Conservation (phyloP, 2,329 filamentous ascomycete genomes). For the Penicillium sp. region DNA sequence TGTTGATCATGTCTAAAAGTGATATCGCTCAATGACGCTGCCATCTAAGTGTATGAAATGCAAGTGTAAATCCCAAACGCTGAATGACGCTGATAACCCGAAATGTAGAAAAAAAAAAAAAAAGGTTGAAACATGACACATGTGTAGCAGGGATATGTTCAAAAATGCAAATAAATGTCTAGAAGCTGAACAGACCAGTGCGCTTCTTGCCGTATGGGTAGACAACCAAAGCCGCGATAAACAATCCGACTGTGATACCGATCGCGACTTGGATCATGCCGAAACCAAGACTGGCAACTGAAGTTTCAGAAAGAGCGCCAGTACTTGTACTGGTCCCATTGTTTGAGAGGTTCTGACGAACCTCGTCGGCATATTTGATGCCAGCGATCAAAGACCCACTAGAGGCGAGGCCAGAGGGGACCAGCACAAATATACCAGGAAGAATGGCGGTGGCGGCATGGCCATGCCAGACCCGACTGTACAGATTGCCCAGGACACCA, state of each 20-base stretch:
- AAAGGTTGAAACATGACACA: neutral
- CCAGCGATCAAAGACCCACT: constrained; percentile 58
- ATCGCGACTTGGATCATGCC: constrained; percentile 52
- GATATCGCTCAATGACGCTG: constrained; percentile 3
- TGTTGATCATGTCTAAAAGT: neutral
- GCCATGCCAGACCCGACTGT: constrained; percentile 70
- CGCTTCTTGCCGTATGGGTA: constrained; percentile 51
- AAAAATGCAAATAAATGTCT: constrained; percentile 7
- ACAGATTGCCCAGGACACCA: constrained; percentile 77
- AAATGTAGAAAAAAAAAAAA: neutral
- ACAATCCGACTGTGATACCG: constrained; percentile 51
- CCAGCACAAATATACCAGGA: constrained; percentile 78
- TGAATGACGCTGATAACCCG: constrained; percentile 5
- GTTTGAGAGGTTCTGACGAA: constrained; percentile 34
- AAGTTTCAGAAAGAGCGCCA: constrained; percentile 29
- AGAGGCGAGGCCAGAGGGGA: constrained; percentile 61
- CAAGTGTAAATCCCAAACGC: constrained; percentile 1
- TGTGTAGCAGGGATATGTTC: neutral
- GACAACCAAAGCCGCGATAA: constrained; percentile 48
- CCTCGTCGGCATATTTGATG: constrained; percentile 58
- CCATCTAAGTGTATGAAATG: constrained; percentile 1
- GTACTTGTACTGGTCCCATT: constrained; percentile 21
- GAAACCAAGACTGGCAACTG: constrained; percentile 49
- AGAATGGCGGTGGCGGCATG: constrained; percentile 83
- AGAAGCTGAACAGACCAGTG: constrained; percentile 50